Conservation (phyloP, 2,329 filamentous ascomycete genomes). For the Fonsecaea multimorphosa region DNA sequence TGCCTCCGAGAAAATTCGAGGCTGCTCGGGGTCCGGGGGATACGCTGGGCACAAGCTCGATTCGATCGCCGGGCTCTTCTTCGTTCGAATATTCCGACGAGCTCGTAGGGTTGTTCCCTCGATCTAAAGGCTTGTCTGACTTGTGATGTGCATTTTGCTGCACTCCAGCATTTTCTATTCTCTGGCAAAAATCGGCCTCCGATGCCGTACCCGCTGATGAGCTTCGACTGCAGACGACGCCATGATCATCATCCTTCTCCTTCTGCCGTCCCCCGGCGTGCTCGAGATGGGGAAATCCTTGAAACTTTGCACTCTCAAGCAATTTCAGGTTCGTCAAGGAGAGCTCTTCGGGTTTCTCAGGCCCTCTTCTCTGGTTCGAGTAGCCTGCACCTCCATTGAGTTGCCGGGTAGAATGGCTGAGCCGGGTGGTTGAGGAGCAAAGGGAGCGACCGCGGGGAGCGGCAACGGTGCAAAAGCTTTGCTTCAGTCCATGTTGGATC, state of each 20-base stretch:
- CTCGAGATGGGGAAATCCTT: slow-evolving; percentile 7
- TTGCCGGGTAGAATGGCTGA: background rate
- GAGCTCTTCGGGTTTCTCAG: background rate
- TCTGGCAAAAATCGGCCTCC: background rate
- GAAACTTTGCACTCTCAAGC: background rate
- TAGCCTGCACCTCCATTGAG: slow-evolving; percentile 5
- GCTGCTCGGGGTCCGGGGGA: background rate
- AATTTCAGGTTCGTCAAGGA: background rate
- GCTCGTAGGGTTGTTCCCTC: background rate
- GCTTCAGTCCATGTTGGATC: slow-evolving; percentile 25
- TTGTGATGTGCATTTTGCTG: background rate
- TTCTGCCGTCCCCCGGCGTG: background rate
- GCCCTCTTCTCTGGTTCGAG: background rate
- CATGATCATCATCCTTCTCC: background rate
- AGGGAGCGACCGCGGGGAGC: background rate
- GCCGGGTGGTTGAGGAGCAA: background rate
- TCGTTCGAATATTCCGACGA: background rate
- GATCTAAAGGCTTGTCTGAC: background rate
- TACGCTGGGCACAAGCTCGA: background rate
- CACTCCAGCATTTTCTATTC: background rate
- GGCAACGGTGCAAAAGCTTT: slow-evolving; percentile 8
- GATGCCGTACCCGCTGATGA: background rate
- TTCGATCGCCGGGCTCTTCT: background rate
- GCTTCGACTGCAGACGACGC: background rate
- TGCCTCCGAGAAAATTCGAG: background rate